Base-by-base conservation (phyloP, 768 basidiomycete species). In the Suillus sp. region DNA sequence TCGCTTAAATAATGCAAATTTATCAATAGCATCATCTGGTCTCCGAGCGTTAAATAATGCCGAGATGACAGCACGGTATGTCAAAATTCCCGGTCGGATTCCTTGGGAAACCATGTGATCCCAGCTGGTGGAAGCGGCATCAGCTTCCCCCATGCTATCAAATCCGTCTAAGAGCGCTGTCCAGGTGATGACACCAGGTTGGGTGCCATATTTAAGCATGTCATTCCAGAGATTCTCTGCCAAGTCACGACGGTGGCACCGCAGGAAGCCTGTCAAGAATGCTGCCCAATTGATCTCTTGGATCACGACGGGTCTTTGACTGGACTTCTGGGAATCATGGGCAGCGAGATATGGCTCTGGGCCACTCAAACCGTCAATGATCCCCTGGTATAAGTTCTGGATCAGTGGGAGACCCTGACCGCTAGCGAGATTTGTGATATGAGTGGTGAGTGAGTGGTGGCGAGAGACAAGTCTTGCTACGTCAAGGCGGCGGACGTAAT, bases 1-100 rank as follows among this genome's bases (percentile, higher is more conserved):
- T 27, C 60, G 59, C 67, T 84, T 79, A 67, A 89, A 88, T 59
- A 80, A 77, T 11, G 75, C 70, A 67, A 95, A 84, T 56, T 76
- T 75, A 38, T 73, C 67, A 66, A 87, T 66, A 2, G 85, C 90
- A 27, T 84, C 79, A n/a, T 82, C 79, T 10, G 78, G 69, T 61
- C 79, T 81, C 61, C 78, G 82, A 59, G 76, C 81, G 59, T 81
- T 78, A 68, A 84, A 91, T 63, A 88, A 80, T 1, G 77, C 81
- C n/a, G 82, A 79, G 54, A 95, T 84, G 47, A 94, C 77, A 27
- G 91, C 86, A 43, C 89, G 84, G 72, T 93, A 93, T 14, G 87
- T 79, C 59, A 86, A 73, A 9, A 82, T 71, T 64, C 90, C 87
- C 7, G 91, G 91, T 62, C 79, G 69, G 43, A 89, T 74, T 1